Conservation (phyloP, 305 asterid species). For the Fraxinus nigra region DNA sequence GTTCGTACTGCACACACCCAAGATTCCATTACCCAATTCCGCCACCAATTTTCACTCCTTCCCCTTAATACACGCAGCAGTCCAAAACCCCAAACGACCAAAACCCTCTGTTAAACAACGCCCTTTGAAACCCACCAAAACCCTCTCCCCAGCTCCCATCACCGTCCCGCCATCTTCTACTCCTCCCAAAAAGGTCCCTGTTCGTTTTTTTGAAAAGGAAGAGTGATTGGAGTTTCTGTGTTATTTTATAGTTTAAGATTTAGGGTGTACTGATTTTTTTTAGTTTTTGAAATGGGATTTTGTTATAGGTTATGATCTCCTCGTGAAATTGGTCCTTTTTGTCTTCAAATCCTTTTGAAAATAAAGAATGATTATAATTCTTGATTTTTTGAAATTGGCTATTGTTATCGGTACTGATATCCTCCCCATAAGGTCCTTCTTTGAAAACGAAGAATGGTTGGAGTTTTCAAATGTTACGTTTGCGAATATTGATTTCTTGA, state of each 20-base stretch:
- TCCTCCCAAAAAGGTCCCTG: constrained; percentile 33
- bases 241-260: not conserved
- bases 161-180: constrained; percentile 19
- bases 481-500: not conserved
- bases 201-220: not conserved
- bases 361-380: not conserved
- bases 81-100: constrained; percentile 27
- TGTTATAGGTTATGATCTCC: not conserved
- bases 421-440: not conserved
- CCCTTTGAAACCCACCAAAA: constrained; percentile 45
- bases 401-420: not conserved
- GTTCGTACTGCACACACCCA: constrained; percentile 25
- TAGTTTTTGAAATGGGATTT: not conserved
- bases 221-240: not conserved
- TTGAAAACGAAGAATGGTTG: not conserved
- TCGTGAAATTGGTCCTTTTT: not conserved
- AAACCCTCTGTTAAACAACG: constrained; percentile 34
- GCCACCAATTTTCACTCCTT: constrained; percentile 16
- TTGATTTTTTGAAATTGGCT: not conserved
- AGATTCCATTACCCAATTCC: constrained; percentile 25
- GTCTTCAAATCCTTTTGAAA: not conserved
- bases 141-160: constrained; percentile 31
- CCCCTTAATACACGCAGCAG: constrained; percentile 25
- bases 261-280: not conserved
- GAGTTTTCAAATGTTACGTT: not conserved